phyloP scores from a whole-genome alignment of 371 early-diverging fungal species.

The Batrachochytrium dendrobatidis region DNA sequence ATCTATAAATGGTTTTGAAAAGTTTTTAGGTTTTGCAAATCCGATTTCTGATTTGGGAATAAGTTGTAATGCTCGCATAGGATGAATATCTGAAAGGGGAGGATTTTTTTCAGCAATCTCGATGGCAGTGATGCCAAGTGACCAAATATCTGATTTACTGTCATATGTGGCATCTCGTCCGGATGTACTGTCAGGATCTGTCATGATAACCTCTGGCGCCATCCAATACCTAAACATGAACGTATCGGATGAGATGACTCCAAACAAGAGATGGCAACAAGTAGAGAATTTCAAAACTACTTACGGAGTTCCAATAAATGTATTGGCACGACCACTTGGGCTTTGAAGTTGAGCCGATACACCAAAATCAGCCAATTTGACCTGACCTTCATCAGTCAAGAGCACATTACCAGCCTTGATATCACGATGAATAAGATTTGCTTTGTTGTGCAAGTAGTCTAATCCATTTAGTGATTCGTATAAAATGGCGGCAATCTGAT shows the following conservation, averaged over 20 bases:
- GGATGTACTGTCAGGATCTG: conserved; percentile 42
- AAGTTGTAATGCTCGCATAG: conserved; percentile 47
- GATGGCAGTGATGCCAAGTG: conserved; percentile 54
- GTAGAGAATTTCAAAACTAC: conserved; percentile 5
- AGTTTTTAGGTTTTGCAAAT: conserved; percentile 49
- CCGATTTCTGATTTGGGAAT: conserved; percentile 45
- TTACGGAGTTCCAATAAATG: conserved; percentile 56
- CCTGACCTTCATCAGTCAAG: conserved; percentile 53
- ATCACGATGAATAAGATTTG: conserved; percentile 69
- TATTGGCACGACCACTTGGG: conserved; percentile 41
- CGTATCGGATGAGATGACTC: not conserved
- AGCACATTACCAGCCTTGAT: conserved; percentile 79
- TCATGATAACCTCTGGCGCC: conserved; percentile 54
- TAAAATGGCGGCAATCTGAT: conserved; percentile 51
- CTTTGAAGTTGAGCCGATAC: conserved; percentile 50
- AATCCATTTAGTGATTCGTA: conserved; percentile 56
- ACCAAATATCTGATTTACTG: conserved; percentile 49
- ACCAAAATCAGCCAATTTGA: conserved; percentile 68
- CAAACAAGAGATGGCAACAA: conserved; percentile 3
- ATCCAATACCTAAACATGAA: conserved; percentile 40
- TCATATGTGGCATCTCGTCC: conserved; percentile 36
- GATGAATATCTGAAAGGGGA: conserved; percentile 53
- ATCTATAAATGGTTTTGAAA: conserved; percentile 45
- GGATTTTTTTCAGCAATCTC: conserved; percentile 57
- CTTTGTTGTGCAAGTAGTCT: conserved; percentile 59